Conservation (phyloP, 176 grass and related monocot species). For the Saccharum spontaneum region DNA sequence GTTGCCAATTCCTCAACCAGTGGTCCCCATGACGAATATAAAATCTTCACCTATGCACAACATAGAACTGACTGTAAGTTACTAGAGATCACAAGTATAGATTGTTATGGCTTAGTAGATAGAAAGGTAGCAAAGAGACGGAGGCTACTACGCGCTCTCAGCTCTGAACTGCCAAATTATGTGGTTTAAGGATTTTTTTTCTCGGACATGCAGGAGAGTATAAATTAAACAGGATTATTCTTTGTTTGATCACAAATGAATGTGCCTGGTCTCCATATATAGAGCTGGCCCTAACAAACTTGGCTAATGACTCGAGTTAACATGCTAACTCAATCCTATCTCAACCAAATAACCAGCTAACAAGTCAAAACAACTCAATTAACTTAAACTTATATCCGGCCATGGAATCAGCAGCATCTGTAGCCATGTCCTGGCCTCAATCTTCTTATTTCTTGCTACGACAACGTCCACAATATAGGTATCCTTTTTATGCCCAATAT, state of each 20-base stretch:
- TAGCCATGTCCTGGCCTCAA: background rate
- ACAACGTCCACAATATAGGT: background rate
- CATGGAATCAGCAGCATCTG: background rate
- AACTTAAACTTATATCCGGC: background rate
- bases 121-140: too few species aligned
- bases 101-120: too few species aligned
- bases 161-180: background rate
- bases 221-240: background rate
- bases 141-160: too few species aligned
- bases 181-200: background rate
- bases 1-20: constrained; percentile 59
- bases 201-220: background rate
- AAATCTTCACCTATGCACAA: constrained; percentile 51
- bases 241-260: background rate
- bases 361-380: background rate
- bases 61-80: constrained; percentile 17
- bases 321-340: background rate
- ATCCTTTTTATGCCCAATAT: background rate
- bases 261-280: background rate
- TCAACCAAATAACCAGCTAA: background rate
- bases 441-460: background rate
- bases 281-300: background rate
- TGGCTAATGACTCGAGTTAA: background rate
- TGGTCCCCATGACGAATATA: constrained; percentile 49
- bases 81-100: background rate